A percentile compares a stretch with the other conserved stretches of the same genome.
Conservation (phyloP, 2,329 filamentous ascomycete species). For the Monilinia fructicola region DNA sequence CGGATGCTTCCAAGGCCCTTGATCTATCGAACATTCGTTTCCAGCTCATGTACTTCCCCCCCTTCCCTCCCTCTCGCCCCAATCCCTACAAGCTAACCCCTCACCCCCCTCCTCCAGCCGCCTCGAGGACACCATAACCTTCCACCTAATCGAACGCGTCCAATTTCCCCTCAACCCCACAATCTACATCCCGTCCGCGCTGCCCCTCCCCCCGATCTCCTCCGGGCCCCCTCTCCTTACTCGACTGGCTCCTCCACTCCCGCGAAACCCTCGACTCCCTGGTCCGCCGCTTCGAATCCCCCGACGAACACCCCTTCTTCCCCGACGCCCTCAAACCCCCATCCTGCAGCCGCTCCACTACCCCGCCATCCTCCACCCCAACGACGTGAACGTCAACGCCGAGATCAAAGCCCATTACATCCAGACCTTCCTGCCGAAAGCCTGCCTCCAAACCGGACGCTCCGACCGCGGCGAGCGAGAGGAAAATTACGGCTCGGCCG, state of each 20-base stretch:
- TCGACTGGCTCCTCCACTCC: conserved; percentile 91
- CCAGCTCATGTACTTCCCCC: conserved; percentile 70
- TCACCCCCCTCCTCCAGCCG: conserved; percentile 59
- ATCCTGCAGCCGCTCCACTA: conserved; percentile 88
- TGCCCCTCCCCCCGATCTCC: conserved; percentile 69
- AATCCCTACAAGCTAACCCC: background rate
- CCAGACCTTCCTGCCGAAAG: conserved; percentile 75
- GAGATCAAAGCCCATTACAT: conserved; percentile 86
- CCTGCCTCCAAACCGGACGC: conserved; percentile 75
- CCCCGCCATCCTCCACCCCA: conserved; percentile 81
- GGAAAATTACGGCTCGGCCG: conserved; percentile 94
- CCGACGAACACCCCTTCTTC: conserved; percentile 98
- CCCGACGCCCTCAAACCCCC: conserved; percentile 74
- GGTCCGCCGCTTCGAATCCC: conserved; percentile 91
- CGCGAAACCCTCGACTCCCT: conserved; percentile 89
- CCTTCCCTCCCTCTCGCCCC: background rate
- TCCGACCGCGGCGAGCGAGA: conserved; percentile 79
- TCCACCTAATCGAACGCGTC: conserved; percentile 94
- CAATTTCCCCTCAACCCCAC: conserved; percentile 91
- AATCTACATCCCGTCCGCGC: conserved; percentile 80
- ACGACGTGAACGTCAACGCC: conserved; percentile 86
- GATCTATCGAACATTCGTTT: conserved; percentile 91
- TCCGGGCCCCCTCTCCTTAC: conserved; percentile 62
- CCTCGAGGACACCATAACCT: conserved; percentile 95
- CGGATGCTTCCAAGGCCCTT: conserved; percentile 78